phyloP scores from a whole-genome alignment of 768 basidiomycete genomes.

The Lanmaoa pseudosensibilis region DNA sequence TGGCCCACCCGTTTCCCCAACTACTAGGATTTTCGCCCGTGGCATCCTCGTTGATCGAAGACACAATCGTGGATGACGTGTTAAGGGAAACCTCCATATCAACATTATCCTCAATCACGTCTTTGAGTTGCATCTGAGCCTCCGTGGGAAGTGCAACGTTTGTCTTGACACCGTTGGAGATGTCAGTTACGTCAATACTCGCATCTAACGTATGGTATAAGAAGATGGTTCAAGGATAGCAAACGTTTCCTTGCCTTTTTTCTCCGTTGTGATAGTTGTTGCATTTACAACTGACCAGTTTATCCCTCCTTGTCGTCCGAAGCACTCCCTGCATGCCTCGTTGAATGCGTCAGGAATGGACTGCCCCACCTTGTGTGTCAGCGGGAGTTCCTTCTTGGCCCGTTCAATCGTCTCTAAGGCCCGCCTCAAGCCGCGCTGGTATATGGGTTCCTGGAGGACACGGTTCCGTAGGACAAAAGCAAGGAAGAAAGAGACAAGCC shows the following conservation, averaged over 20 bases:
- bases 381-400: slow-evolving; percentile 45
- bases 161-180: slow-evolving; percentile 13
- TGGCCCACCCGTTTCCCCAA: slow-evolving; percentile 1
- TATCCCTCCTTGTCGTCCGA: slow-evolving; percentile 47
- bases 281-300: slow-evolving; percentile 30
- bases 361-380: slow-evolving; percentile 40
- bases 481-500: slow-evolving; percentile 59
- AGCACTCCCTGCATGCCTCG: slow-evolving; percentile 47
- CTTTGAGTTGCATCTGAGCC: slow-evolving; percentile 26
- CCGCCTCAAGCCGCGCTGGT: slow-evolving; percentile 46
- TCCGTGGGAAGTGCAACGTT: slow-evolving; percentile 25
- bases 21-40: not conserved
- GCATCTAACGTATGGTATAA: slow-evolving; percentile 14
- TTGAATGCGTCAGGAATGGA: slow-evolving; percentile 48
- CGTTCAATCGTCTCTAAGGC: slow-evolving; percentile 44
- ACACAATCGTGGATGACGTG: not conserved
- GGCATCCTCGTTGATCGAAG: not conserved
- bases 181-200: slow-evolving; percentile 17
- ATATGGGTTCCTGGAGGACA: slow-evolving; percentile 48
- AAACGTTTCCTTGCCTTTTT: slow-evolving; percentile 7
- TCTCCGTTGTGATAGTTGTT: slow-evolving; percentile 1
- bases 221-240: not conserved
- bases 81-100: slow-evolving; percentile 19
- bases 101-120: slow-evolving; percentile 29
- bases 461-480: slow-evolving; percentile 57